Base-by-base conservation (phyloP, 129 eudicot genomes). In the Flaveria robusta region DNA sequence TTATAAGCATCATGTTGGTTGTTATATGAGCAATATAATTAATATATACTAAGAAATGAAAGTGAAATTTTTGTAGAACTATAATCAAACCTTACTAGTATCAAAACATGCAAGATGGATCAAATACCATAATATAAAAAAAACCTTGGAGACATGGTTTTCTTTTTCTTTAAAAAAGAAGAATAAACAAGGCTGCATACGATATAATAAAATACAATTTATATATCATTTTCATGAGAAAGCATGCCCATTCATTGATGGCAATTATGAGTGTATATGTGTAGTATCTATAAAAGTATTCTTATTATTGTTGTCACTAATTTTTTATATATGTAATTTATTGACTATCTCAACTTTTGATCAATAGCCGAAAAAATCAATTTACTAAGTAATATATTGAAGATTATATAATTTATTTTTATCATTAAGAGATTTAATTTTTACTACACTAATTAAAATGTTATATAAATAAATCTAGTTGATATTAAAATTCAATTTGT, bases 161-260 rank as follows among this genome's bases (percentile, higher is more conserved):
- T 58, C 65, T 20, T 58, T 58, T 58, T 58, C 15, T 58, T 9
- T 11, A 47, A 47, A 47, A 47, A 22, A 58, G 31, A 55, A 55
- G 63, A 56, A 58, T 20, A 58, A 58, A 58, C 65, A 58, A 58
- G 65, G 65, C 65, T 58, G 65, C 65, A 58, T 20, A 22, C 16
- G 65, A 58, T 9, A 58, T 58, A 22, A 58, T 58, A 58, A 58
- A 58, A 56, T 56, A 22, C 31, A 56, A 56, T 56, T 56, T 20
- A 22, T 56, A 56, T 58, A 58, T 22, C 23, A 58, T 58, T 58
- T 58, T 58, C 65, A 58, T 10, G 65, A 22, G 31, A 22, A 58
- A 58, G 65, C 65, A 58, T 23, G 65, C 65, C 65, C 65, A 58
- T 58, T 58, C 65, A 58, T 22, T 22, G 65, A 58, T 12, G 29